A percentile compares a stretch with the other conserved stretches of the same genome.
phyloP scores from a whole-genome alignment of 768 basidiomycete species.

The Plicaturopsis crispa region DNA sequence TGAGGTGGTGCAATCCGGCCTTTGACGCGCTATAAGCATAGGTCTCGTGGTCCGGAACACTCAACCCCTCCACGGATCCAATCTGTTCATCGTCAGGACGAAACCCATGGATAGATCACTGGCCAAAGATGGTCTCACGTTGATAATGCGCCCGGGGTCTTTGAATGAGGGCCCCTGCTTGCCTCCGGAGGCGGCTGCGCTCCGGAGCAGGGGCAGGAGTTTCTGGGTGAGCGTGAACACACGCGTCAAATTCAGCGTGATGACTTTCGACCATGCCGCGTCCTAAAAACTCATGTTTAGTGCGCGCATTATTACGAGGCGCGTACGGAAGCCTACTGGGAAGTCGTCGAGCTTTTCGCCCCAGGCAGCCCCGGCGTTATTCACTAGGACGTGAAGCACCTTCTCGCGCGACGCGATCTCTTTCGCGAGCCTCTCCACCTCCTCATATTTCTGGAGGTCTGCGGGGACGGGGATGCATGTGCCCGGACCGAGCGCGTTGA shows the following conservation, averaged over 20 bases:
- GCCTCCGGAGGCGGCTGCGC: constrained; percentile 34
- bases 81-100: too few relatives aligned
- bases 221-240: constrained; percentile 61
- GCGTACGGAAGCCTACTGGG: constrained; percentile 24
- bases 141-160: constrained; percentile 54
- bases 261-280: constrained; percentile 49
- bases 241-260: constrained; percentile 55
- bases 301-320: constrained; percentile 6
- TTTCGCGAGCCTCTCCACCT: constrained; percentile 43
- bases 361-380: constrained; percentile 61
- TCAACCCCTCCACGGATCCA: constrained; percentile 52
- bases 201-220: constrained; percentile 46
- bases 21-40: constrained; percentile 65
- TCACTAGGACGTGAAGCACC: constrained; percentile 49
- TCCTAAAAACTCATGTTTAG: constrained; percentile 26
- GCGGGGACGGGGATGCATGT: constrained; percentile 45
- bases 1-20: constrained; percentile 51
- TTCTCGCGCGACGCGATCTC: constrained; percentile 46
- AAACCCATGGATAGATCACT: too few relatives aligned
- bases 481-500: constrained; percentile 47
- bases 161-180: constrained; percentile 24
- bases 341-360: constrained; percentile 37
- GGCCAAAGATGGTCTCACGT: constrained; percentile 28
- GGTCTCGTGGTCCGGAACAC: constrained; percentile 49
- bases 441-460: constrained; percentile 44